These are phyloP conservation scores for Fusarium praegraminearum DNA, from an alignment of 2,329 filamentous ascomycete species.

Conservation along the genomic window DNA sequence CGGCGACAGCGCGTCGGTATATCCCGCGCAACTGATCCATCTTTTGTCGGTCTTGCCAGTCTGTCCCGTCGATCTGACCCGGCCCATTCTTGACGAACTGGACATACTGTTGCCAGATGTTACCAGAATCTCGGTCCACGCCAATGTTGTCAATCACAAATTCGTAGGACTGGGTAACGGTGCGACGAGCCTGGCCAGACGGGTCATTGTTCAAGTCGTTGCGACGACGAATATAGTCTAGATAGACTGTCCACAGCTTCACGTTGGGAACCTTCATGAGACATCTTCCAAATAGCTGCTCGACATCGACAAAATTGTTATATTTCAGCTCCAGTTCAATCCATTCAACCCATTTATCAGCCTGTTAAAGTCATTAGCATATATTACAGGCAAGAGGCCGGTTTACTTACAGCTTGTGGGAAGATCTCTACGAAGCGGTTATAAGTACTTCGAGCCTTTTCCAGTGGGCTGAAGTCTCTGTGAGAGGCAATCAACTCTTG, in stretches of 20 bases:
- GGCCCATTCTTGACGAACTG: conserved; percentile 91
- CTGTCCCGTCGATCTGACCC: conserved; percentile 83
- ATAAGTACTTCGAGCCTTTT: conserved; percentile 83
- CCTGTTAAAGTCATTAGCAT: conserved; percentile 66
- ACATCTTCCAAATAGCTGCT: conserved; percentile 84
- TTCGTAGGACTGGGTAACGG: conserved; percentile 88
- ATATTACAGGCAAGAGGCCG: not conserved
- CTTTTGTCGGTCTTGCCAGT: conserved; percentile 98
- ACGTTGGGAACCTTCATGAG: conserved; percentile 85
- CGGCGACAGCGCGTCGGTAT: conserved; percentile 88
- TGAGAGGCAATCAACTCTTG: conserved; percentile 86
- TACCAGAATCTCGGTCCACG: conserved; percentile 88
- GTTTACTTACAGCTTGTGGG: conserved; percentile 83
- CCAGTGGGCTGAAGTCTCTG: conserved; percentile 82
- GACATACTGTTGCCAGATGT: conserved; percentile 94
- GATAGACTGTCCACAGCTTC: conserved; percentile 89
- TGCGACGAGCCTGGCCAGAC: conserved; percentile 79
- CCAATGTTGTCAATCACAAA: conserved; percentile 92
- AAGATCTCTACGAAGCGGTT: conserved; percentile 90
- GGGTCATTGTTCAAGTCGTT: conserved; percentile 87
- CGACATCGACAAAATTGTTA: conserved; percentile 83
- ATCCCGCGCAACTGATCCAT: conserved; percentile 93
- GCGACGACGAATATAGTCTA: conserved; percentile 92
- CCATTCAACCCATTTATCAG: conserved; percentile 90
- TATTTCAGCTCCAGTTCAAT: conserved; percentile 89